phyloP scores from a whole-genome alignment of 2,329 filamentous ascomycete species.

The Fusarium sp. region DNA sequence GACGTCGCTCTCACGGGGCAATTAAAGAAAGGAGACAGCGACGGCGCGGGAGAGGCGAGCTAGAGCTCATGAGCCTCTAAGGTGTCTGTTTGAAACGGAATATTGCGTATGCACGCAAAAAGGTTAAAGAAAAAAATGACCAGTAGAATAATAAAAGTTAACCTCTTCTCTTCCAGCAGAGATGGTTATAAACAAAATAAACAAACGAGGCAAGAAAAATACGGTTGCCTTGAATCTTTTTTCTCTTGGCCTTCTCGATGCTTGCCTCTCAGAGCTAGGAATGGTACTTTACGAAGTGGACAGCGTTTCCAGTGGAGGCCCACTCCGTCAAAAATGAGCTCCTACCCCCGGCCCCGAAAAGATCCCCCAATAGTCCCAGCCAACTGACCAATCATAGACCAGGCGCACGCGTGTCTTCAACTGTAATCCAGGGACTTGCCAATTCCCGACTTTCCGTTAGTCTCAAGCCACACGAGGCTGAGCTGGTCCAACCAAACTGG shows the following conservation, averaged over 20 bases:
- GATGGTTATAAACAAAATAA: neutral
- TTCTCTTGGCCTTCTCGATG: constrained; percentile 7
- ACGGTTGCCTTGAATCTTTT: constrained; percentile 15
- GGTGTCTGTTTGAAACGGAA: neutral
- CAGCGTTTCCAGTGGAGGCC: constrained; percentile 39
- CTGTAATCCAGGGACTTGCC: constrained; percentile 10
- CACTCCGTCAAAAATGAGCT: constrained; percentile 34
- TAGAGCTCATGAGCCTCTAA: constrained; percentile 26
- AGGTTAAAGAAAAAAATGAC: neutral
- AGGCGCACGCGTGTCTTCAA: neutral
- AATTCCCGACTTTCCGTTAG: neutral
- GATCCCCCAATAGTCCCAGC: constrained; percentile 9
- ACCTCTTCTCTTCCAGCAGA: neutral
- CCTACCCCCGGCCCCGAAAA: constrained; percentile 11
- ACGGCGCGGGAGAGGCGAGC: constrained; percentile 17
- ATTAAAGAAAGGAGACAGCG: constrained; percentile 41
- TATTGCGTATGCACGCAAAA: neutral
- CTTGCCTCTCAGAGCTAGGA: constrained; percentile 19
- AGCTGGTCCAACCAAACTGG: neutral
- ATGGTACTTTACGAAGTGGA: constrained; percentile 35
- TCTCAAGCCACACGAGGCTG: constrained; percentile 23
- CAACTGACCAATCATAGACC: neutral
- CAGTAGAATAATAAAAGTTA: neutral
- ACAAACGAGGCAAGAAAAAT: constrained; percentile 13
- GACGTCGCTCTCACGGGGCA: constrained; percentile 32